Evolutionary conservation across 257 asterid genomes (phyloP).

Genomic region (Cinchona pubescens): DNA sequence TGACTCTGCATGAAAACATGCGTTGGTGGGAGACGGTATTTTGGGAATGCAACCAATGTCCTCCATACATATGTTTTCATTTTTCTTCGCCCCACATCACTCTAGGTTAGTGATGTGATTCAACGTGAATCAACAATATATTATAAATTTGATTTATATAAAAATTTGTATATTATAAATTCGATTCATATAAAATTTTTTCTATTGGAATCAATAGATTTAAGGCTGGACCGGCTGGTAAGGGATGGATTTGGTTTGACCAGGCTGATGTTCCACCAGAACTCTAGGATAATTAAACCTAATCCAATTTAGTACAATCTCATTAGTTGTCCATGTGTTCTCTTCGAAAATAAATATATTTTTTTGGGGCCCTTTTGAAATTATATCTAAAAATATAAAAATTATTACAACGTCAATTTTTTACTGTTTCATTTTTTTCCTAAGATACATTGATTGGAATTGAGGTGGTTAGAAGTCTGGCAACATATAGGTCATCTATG

Average conservation of each 20-base stretch:
- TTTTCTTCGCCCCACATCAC: no score
- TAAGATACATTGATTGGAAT: neutral
- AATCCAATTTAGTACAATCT: constrained; percentile 28
- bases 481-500: neutral
- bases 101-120: no score
- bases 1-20: neutral
- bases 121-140: no score
- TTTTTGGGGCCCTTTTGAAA: constrained; percentile 10
- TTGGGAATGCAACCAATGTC: neutral
- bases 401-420: constrained; percentile 14
- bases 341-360: no score
- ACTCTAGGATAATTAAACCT: constrained; percentile 2
- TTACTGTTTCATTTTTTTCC: neutral
- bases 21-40: constrained; percentile 7
- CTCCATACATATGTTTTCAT: neutral
- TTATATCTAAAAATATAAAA: neutral
- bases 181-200: no score
- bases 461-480: constrained; percentile 2
- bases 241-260: constrained; percentile 47
- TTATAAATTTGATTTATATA: no score
- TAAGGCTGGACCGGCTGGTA: neutral
- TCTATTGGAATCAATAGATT: no score
- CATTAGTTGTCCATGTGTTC: constrained; percentile 17
- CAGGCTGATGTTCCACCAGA: constrained; percentile 15
- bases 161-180: no score